A percentile compares a stretch with the other conserved stretches of the same genome.
These are phyloP conservation scores for Neurospora pannonica DNA, from an alignment of 495 filamentous ascomycete genomes.

Conservation along the genomic window DNA sequence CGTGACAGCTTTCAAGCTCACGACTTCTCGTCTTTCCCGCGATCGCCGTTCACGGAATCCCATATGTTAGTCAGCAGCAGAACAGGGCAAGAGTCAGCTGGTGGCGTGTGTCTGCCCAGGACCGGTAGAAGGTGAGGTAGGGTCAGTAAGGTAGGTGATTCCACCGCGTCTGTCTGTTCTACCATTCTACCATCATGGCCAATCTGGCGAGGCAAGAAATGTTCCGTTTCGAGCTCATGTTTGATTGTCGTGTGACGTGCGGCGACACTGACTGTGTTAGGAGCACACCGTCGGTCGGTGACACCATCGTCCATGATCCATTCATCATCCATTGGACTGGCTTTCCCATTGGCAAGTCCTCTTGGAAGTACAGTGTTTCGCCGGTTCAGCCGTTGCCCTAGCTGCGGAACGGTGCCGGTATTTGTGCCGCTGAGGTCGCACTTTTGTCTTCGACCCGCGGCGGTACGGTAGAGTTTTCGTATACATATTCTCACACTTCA, in stretches of 20 bases:
- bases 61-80: neutral
- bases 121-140: neutral
- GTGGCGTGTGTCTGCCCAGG: neutral
- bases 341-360: neutral
- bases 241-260: neutral
- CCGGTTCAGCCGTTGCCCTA: neutral
- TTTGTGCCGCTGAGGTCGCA: neutral
- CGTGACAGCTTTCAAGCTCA: neutral
- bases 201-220: neutral
- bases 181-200: neutral
- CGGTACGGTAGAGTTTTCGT: neutral
- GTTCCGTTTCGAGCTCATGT: neutral
- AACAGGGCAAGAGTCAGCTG: neutral
- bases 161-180: neutral
- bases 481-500: neutral
- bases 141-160: neutral
- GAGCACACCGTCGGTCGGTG: neutral
- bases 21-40: neutral
- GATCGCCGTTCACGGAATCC: neutral
- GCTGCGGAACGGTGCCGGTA: neutral
- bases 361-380: neutral
- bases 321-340: neutral
- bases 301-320: neutral
- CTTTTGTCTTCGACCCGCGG: neutral
- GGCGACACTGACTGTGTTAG: neutral